Conservation (phyloP, 805 yeast species). For the Candida coquimbonensis region DNA sequence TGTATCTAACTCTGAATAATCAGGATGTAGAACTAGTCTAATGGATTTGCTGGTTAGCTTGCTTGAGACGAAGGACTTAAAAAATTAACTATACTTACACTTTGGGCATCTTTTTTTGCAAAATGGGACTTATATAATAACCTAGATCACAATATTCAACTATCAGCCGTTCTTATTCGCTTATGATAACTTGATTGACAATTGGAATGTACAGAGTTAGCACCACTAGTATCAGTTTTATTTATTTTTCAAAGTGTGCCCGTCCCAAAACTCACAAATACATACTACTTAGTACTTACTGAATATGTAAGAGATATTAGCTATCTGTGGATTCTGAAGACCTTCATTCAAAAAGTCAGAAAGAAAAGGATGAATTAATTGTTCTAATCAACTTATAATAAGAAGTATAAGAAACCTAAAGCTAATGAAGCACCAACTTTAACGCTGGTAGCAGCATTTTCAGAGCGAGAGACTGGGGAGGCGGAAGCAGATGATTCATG, state of each 20-base stretch:
- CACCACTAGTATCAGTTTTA: no score
- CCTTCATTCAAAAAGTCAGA: background rate
- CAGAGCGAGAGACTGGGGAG: conserved; percentile 1
- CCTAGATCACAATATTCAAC: no score
- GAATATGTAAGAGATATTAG: no score
- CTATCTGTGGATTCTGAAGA: no score
- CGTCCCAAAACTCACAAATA: no score
- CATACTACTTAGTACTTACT: no score
- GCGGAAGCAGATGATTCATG: conserved; percentile 6
- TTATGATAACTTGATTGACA: no score
- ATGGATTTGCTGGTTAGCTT: background rate
- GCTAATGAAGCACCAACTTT: conserved; percentile 21
- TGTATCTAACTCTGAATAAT: conserved; percentile 15
- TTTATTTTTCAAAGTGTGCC: no score
- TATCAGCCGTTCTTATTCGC: no score
- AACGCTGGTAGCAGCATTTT: conserved; percentile 20
- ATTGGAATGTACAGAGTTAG: no score
- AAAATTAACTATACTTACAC: conserved; percentile 8
- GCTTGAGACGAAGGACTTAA: background rate
- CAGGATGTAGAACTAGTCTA: conserved; percentile 17
- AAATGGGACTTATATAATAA: no score
- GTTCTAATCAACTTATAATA: conserved; percentile 16
- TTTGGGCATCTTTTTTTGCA: conserved; percentile 6
- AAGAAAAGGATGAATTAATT: background rate
- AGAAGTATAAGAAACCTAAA: conserved; percentile 25